Evolutionary conservation across 2,329 filamentous ascomycete species (phyloP), one percentile per base, ranked within the genome.

Genomic region (Dichotomopilus funicola): DNA sequence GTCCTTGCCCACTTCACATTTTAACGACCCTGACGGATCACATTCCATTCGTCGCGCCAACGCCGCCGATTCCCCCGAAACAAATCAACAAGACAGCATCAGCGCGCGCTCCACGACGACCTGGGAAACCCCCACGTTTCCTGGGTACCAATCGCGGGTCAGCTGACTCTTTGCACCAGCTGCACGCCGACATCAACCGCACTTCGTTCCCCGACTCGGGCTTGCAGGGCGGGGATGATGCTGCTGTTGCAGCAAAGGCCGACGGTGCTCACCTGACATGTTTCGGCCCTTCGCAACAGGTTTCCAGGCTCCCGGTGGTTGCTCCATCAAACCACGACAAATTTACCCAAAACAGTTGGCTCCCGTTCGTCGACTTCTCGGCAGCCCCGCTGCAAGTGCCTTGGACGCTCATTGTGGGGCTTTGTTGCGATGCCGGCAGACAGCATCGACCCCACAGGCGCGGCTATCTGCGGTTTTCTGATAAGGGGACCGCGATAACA

Each of bases 391-490:
- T 59, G 49, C 33, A 36, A 40, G 36, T 3, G 45, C 35, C 35
- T 44, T 47, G 9, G 31, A 49, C 36, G 49, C 47, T 42, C 33
- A 8, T 47, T 13, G 38, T 55, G 56, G 49, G 47, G 46, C 52
- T 55, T 48, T 47, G 40, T n/a, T 53, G 56, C 49, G 52, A 56
- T 57, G 57, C 54, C 57, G 59, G 59, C 51, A 56, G 55, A 49
- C 10, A 33, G 5, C n/a, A n/a, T 35, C 1, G 44, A 58, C 57
- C 53, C 60, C 55, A 58, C 58, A 46, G 1, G 19, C 38, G 43
- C 65, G 65, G 65, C 62, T 67, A 67, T 54, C 52, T 50, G 57
- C 65, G 65, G 65, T 61, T 61, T 62, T 65, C 59, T 59, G 62
- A 64, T 62, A 61, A 59, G 12, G 59, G 49, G 47, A 54, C 42